phyloP scores from a whole-genome alignment of 441 rosid genomes.

The Mallotus japonicus region DNA sequence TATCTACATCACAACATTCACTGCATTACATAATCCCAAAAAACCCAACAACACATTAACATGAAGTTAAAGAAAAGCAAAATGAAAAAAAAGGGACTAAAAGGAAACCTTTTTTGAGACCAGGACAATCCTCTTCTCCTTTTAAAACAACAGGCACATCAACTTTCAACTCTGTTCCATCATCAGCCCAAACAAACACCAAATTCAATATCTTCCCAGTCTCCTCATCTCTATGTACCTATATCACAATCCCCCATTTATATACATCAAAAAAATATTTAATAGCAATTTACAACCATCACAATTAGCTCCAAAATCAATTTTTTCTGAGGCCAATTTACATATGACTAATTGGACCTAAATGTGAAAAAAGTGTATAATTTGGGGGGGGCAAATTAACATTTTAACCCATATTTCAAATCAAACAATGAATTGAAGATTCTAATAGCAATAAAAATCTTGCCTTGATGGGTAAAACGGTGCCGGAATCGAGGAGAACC shows the following conservation, averaged over 20 bases:
- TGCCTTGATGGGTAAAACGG: conserved; percentile 77
- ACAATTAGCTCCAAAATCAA: neutral
- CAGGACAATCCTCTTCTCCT: conserved; percentile 71
- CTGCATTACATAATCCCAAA: neutral
- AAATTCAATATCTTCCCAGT: conserved; percentile 76
- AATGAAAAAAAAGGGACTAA: neutral
- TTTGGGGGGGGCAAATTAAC: too few species aligned
- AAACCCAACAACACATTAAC: neutral
- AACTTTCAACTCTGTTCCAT: conserved; percentile 69
- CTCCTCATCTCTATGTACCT: conserved; percentile 81
- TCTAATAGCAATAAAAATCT: neutral
- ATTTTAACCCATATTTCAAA: too few species aligned
- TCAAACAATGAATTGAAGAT: too few species aligned
- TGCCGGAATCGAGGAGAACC: conserved; percentile 78
- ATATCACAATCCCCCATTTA: conserved; percentile 9
- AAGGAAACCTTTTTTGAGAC: conserved; percentile 65
- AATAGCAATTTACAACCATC: neutral
- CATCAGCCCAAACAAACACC: conserved; percentile 88
- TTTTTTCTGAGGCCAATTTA: too few species aligned
- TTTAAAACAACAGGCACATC: conserved; percentile 79
- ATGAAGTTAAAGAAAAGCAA: neutral
- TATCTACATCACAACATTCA: neutral
- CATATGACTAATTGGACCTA: too few species aligned
- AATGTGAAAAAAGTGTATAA: too few species aligned
- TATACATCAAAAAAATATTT: neutral